These are phyloP conservation scores for Chamaenerion angustifolium DNA, from an alignment of 345 rosid species.

Conservation along the genomic window DNA sequence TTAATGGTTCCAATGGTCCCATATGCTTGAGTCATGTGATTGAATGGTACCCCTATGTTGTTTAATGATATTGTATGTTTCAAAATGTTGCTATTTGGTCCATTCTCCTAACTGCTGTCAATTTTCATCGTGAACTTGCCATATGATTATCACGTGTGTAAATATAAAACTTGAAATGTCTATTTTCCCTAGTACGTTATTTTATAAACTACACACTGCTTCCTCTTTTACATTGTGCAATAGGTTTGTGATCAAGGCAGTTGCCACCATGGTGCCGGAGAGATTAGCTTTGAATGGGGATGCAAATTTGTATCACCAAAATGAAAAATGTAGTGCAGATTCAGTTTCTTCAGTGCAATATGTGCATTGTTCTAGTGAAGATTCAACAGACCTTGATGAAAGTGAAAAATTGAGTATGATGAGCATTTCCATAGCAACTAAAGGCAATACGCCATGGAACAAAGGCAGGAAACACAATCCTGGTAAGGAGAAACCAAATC, in stretches of 20 bases:
- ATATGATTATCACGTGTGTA: no score
- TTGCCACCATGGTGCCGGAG: conserved; percentile 34
- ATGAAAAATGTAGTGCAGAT: conserved; percentile 10
- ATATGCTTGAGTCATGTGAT: no score
- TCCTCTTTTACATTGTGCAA: no score
- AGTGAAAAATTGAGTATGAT: conserved; percentile 61
- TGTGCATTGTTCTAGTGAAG: conserved; percentile 13
- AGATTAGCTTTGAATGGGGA: conserved; percentile 10
- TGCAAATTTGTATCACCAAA: conserved; percentile 5
- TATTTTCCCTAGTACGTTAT: no score
- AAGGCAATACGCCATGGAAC: conserved; percentile 92
- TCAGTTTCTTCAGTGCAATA: conserved; percentile 12
- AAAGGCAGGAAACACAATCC: conserved; percentile 96
- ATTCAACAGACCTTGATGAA: conserved; percentile 23
- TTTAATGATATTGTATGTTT: no score
- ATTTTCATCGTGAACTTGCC: no score
- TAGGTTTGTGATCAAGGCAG: conserved; percentile 21
- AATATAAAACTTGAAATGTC: no score
- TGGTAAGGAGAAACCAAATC: conserved; percentile 19
- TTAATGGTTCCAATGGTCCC: no score
- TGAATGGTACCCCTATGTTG: no score
- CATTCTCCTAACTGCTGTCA: no score
- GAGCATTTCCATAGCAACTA: conserved; percentile 85
- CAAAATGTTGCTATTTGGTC: no score
- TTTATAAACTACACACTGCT: no score